Conservation (phyloP, 495 filamentous ascomycete species). For the Cudoniella acicularis region DNA sequence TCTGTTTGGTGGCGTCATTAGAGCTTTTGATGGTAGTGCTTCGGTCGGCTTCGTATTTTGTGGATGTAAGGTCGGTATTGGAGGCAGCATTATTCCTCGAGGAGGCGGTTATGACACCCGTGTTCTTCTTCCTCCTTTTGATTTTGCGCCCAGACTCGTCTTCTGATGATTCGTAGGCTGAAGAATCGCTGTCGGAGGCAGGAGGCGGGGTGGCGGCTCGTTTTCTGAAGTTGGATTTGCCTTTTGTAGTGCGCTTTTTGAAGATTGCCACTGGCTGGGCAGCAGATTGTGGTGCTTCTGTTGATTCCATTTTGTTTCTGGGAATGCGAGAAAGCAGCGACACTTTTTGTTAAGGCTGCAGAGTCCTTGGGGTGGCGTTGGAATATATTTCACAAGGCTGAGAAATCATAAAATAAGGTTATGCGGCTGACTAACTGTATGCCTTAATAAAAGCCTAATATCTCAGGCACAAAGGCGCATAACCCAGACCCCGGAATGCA, state of each 20-base stretch:
- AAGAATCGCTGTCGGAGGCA: constrained; percentile 45
- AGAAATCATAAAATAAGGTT: neutral
- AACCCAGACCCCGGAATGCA: neutral
- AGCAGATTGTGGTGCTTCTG: constrained; percentile 22
- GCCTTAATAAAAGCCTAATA: too few relatives aligned
- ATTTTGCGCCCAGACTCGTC: constrained; percentile 68
- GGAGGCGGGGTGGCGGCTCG: constrained; percentile 77
- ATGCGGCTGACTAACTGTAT: neutral
- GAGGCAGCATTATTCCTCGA: constrained; percentile 40
- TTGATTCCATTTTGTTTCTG: constrained; percentile 19
- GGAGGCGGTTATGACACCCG: constrained; percentile 53
- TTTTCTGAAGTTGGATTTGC: constrained; percentile 77
- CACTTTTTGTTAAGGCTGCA: neutral
- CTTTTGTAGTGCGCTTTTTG: constrained; percentile 79
- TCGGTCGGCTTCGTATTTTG: constrained; percentile 58
- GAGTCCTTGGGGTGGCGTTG: constrained; percentile 1
- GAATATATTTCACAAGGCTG: neutral
- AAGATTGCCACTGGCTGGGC: constrained; percentile 60
- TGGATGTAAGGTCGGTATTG: constrained; percentile 41
- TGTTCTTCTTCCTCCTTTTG: constrained; percentile 73
- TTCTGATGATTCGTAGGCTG: constrained; percentile 70
- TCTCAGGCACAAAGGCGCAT: neutral
- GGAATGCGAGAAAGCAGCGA: neutral
- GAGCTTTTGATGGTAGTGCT: constrained; percentile 54
- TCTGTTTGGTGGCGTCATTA: constrained; percentile 89